These are phyloP conservation scores for Macrophomina pseudophaseolina DNA, from an alignment of 2,329 filamentous ascomycete genomes.

Conservation along the genomic window DNA sequence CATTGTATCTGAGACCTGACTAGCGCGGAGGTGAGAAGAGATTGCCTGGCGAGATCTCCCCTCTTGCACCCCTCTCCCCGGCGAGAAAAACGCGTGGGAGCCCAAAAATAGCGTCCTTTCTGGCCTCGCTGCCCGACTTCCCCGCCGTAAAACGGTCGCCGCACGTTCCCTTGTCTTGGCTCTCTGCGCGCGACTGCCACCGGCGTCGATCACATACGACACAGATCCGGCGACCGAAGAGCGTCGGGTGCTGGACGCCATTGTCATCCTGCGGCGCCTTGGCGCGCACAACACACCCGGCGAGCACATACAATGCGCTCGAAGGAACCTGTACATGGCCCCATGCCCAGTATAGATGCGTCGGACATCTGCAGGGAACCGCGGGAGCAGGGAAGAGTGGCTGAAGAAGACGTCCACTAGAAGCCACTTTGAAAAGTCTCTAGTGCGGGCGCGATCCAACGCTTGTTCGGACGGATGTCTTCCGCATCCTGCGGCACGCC, in stretches of 20 bases:
- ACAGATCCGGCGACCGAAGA: neutral
- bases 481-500: neutral
- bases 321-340: too few species aligned
- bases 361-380: neutral
- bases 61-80: neutral
- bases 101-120: neutral
- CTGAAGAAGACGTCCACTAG: neutral
- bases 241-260: too few species aligned
- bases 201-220: neutral
- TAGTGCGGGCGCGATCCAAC: neutral
- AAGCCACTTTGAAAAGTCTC: neutral
- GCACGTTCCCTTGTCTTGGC: neutral
- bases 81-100: neutral
- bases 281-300: too few species aligned
- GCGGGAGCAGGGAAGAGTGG: neutral
- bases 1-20: neutral
- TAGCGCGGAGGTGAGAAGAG: neutral
- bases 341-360: neutral
- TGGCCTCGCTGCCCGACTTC: neutral
- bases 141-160: constrained; percentile 1
- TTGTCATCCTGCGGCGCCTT: neutral
- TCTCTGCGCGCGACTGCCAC: neutral
- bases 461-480: neutral
- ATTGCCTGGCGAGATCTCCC: neutral
- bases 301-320: too few species aligned